Evolutionary conservation across 805 yeast genomes (phyloP).

Genomic region (Kazachstania bromeliacearum): DNA sequence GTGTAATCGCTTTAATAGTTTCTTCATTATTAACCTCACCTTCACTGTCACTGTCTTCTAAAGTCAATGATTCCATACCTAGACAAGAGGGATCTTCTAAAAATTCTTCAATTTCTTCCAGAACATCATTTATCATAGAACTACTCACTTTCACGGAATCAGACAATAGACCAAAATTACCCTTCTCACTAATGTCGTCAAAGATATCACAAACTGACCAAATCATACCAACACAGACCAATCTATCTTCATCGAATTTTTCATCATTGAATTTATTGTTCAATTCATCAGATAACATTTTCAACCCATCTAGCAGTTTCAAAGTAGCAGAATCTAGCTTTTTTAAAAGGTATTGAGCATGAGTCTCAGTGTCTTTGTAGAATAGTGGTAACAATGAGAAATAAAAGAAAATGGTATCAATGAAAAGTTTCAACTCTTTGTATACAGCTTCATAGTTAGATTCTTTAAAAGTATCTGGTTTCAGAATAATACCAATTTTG

Average conservation of each 20-base stretch:
- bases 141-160: constrained; percentile 29
- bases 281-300: constrained; percentile 15
- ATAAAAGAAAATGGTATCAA: constrained; percentile 19
- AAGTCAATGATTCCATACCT: constrained; percentile 32
- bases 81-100: constrained; percentile 44
- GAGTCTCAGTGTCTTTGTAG: constrained; percentile 11
- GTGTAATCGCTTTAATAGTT: constrained; percentile 10
- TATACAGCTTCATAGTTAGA: constrained; percentile 16
- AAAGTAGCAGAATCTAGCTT: constrained; percentile 15
- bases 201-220: constrained; percentile 61
- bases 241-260: constrained; percentile 33
- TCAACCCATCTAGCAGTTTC: constrained; percentile 18
- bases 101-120: constrained; percentile 65
- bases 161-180: constrained; percentile 46
- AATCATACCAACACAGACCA: constrained; percentile 53
- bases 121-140: constrained; percentile 48
- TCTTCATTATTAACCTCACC: constrained; percentile 25
- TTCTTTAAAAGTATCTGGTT: constrained; percentile 19
- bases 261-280: constrained; percentile 15
- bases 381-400: constrained; percentile 24
- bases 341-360: constrained; percentile 12
- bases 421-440: constrained; percentile 23
- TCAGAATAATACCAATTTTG: constrained; percentile 38
- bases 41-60: constrained; percentile 24
- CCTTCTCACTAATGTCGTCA: constrained; percentile 34